Evolutionary conservation across 345 rosid species (phyloP), one percentile per base, ranked within the genome.

Genomic region (Durio zibethinus): DNA sequence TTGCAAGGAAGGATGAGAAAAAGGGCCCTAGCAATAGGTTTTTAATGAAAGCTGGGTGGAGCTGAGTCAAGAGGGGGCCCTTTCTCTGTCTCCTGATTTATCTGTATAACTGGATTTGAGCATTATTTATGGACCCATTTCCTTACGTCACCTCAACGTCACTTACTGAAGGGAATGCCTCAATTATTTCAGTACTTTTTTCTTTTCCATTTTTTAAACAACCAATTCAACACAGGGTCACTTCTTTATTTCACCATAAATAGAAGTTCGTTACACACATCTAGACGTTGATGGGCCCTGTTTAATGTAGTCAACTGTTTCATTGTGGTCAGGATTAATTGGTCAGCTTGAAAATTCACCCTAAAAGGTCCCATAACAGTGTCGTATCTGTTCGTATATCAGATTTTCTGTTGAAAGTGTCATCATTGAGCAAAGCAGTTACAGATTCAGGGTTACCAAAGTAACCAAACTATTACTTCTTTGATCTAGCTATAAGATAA

Each of bases 161-260:
- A 35, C 45, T 33, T 35, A n/a, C 7, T 38, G 70, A n/a, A 66
- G 70, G 48, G 18, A 66, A 21, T 66, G 31, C 73, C 73, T 71
- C 74, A 71, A 71, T 71, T 50, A 50, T 71, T 50, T 70, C 59
- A 48, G 7, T 27, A 70, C 42, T 20, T 31, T 29, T 8, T 61
- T n/a, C n/a, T n/a, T n/a, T n/a, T n/a, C n/a, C n/a, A n/a, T n/a
- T n/a, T n/a, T n/a, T n/a, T n/a, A n/a, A n/a, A n/a, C n/a, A n/a
- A n/a, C n/a, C n/a, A n/a, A n/a, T n/a, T n/a, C n/a, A n/a, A n/a
- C n/a, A n/a, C n/a, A n/a, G n/a, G n/a, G n/a, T n/a, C n/a, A 10
- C 5, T 12, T 12, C 18, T 15, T 42, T 12, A 31, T 29, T 15
- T 29, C 35, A 15, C 20, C 23, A 18, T 52, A 20, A 18, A 16